Evolutionary conservation across 1,139 yeast species (phyloP), one percentile per base, ranked within the genome.

Genomic region (Kazachstania sp.): DNA sequence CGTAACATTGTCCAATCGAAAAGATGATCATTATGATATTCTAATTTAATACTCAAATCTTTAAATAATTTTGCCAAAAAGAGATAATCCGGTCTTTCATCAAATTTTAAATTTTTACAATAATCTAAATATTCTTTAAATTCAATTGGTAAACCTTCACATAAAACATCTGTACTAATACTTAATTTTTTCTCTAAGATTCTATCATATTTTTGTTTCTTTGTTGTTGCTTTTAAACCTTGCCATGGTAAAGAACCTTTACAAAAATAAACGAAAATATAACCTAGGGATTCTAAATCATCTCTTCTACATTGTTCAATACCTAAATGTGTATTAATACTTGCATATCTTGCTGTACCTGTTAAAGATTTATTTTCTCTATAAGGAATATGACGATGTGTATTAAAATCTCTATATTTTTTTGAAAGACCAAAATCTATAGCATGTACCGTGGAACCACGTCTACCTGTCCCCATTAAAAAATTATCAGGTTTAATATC

Each of bases 221-320:
- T 92, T 19, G 97, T 87, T 41, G 92, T 95, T 32, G 98, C 98
- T 67, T 90, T 88, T 60, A 92, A 79, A 3, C 98, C 98, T 70
- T 92, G 98, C 98, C 98, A 92, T 43, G 98, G 98, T 61, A 92
- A 75, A n/a, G 95, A 85, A 40, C 98, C 97, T 54, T 95, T 81
- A 67, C 95, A 87, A 65, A 92, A 92, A 70, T 92, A 92, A 60
- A 92, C 86, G 63, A 92, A 77, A 45, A 92, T 97, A 66, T 92
- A 90, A 40, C 97, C 97, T 67, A 92, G 77, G 57, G 94, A 82
- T 71, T 92, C 98, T 64, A 92, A 77, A 67, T 92, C 98, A 69
- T 92, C 98, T 65, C 98, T 80, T 71, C 98, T 82, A 56, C 88
- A 82, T 69, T 92, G 98, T 69, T 92, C 98, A 58, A 90, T 86